A percentile compares a stretch with the other conserved stretches of the same genome.
Evolutionary conservation across 2,329 filamentous ascomycete species (phyloP).

Genomic region (Xylariaceae sp.): DNA sequence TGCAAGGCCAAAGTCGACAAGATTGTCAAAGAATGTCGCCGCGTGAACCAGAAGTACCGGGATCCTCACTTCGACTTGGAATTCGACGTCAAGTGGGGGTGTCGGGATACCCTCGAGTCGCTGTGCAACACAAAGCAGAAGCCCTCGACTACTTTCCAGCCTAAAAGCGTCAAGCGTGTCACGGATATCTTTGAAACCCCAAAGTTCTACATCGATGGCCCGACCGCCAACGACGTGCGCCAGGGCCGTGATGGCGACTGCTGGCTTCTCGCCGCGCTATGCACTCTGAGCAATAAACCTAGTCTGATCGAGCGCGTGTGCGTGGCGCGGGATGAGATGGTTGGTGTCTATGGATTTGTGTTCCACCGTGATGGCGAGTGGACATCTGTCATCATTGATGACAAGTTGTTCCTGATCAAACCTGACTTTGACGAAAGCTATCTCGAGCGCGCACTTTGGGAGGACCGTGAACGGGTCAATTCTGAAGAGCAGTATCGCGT

Average conservation of each 20-base stretch:
- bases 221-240: constrained; percentile 71
- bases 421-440: constrained; percentile 59
- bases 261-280: constrained; percentile 80
- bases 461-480: constrained; percentile 45
- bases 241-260: constrained; percentile 79
- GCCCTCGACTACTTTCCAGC: constrained; percentile 31
- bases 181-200: constrained; percentile 72
- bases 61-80: constrained; percentile 88
- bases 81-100: constrained; percentile 62
- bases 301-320: constrained; percentile 70
- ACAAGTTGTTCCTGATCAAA: constrained; percentile 54
- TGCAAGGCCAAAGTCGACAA: constrained; percentile 63
- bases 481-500: constrained; percentile 57
- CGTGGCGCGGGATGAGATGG: constrained; percentile 65
- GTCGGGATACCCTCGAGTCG: constrained; percentile 46
- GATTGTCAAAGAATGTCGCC: constrained; percentile 62
- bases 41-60: constrained; percentile 80
- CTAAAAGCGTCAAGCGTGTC: constrained; percentile 63
- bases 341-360: constrained; percentile 82
- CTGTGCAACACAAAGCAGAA: constrained; percentile 34
- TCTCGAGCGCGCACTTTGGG: constrained; percentile 44
- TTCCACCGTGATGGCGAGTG: constrained; percentile 79
- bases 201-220: constrained; percentile 72
- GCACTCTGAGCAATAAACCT: constrained; percentile 69
- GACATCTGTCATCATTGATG: constrained; percentile 55